Conservation (phyloP, 345 rosid genomes). For the Aquilaria yunnanensis region DNA sequence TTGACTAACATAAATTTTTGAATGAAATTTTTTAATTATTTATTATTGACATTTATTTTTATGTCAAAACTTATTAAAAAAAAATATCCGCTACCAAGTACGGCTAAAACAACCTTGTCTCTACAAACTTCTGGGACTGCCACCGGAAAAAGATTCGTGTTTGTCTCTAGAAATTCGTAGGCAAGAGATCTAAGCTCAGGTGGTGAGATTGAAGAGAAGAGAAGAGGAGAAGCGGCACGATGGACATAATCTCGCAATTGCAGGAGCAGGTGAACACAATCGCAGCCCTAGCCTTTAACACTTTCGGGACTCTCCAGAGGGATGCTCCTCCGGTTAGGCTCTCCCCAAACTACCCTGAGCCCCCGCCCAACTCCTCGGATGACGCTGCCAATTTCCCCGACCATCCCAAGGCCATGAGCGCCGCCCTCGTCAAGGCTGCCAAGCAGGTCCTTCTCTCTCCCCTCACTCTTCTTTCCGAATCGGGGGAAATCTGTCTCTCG, state of each 20-base stretch:
- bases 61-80: too few species aligned
- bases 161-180: too few species aligned
- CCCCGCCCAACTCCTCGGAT: constrained; percentile 55
- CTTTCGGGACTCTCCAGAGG: constrained; percentile 73
- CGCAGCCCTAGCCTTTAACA: constrained; percentile 70
- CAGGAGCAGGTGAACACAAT: constrained; percentile 84
- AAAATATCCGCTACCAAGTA: too few species aligned
- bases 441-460: constrained; percentile 48
- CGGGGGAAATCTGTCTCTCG: not conserved
- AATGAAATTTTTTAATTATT: too few species aligned
- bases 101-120: too few species aligned
- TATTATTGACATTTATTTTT: too few species aligned
- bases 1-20: too few species aligned
- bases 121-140: too few species aligned
- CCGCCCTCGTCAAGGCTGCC: constrained; percentile 84
- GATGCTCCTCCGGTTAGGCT: constrained; percentile 84
- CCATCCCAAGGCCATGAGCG: constrained; percentile 77
- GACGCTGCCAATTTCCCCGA: constrained; percentile 49
- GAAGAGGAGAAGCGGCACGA: constrained; percentile 12
- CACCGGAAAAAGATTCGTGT: too few species aligned
- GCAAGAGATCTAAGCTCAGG: too few species aligned
- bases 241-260: constrained; percentile 92
- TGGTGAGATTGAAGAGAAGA: too few species aligned
- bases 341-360: constrained; percentile 79
- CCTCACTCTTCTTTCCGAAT: not conserved